Conservation (phyloP, 306 rosid species). For the Carpinus fangiana region DNA sequence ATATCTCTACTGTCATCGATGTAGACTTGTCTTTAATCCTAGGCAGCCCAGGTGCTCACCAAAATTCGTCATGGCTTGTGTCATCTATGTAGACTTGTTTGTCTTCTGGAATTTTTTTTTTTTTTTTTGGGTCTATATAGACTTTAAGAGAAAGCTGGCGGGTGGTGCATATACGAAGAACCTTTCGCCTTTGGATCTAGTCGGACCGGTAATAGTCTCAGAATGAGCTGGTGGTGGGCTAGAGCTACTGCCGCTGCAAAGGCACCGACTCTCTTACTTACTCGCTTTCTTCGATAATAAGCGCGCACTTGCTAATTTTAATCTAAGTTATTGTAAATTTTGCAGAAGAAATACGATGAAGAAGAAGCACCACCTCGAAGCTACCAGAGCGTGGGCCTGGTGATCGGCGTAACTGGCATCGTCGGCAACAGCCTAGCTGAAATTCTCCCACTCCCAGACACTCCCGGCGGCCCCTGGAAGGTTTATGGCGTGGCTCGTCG, state of each 20-base stretch:
- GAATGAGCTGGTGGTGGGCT: slow-evolving; percentile 66
- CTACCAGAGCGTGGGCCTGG: slow-evolving; percentile 50
- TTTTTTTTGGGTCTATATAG: too few species aligned
- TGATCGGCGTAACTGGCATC: slow-evolving; percentile 68
- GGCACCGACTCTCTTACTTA: slow-evolving; percentile 11
- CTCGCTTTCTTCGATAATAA: background rate
- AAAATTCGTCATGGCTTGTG: too few species aligned
- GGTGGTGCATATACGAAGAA: too few species aligned
- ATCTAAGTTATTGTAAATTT: background rate
- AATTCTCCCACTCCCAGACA: slow-evolving; percentile 65
- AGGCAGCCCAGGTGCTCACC: too few species aligned
- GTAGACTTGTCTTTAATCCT: too few species aligned
- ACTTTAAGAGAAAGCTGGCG: too few species aligned
- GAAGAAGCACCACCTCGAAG: slow-evolving; percentile 39
- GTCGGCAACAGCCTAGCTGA: slow-evolving; percentile 81
- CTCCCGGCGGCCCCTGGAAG: slow-evolving; percentile 80
- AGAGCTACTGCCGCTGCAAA: slow-evolving; percentile 55
- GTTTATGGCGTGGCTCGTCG: slow-evolving; percentile 79
- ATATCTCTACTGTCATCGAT: too few species aligned
- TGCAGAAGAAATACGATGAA: slow-evolving; percentile 48
- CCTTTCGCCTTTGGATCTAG: too few species aligned
- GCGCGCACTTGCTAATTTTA: background rate
- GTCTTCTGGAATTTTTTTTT: too few species aligned
- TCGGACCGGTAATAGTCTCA: background rate
- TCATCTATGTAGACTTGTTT: too few species aligned